Base-by-base conservation (phyloP, 2,329 filamentous ascomycete species). In the Orbilia quercus region DNA sequence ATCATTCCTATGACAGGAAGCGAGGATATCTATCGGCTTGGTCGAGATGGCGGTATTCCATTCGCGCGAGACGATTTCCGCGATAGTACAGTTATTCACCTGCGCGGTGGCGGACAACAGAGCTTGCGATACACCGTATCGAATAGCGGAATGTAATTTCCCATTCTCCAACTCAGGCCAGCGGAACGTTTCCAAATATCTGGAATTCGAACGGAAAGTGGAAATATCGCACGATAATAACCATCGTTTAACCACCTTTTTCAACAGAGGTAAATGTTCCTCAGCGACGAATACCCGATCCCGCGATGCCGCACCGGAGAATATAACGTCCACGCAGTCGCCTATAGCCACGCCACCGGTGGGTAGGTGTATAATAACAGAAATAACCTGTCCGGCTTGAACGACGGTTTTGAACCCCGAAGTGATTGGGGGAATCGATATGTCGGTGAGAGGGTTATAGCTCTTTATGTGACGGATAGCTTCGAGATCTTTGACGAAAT, bases 271-370 rank as follows among this genome's bases (percentile, higher is more conserved):
- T 11, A 75, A 53, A 47, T 76, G 74, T 5, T 76, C 65, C 40
- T 67, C 64, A 4, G 75, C 69, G 18, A 67, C 25, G 42, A 76
- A 76, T 11, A 75, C 50, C 12, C 74, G 65, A 40, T 75, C 75
- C 22, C 75, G 69, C 12, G 75, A 75, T 9, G 74, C 75, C 9
- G 73, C 75, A 12, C 75, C 74, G n/a, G 75, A 76, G 38, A 76
- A 76, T 38, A 76, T 76, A 34, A 76, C 74, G 54, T 75, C 75
- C 23, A 74, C 75, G n/a, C 75, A 75, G 42, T 76, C 75, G 1
- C 75, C 75, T 6, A 76, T 55, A 12, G 74, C 75, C 14, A 65
- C 14, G 16, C 42, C 47, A 23, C 70, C 65, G 20, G 63, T 57
- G 12, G 75, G 75, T 0, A 76, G 60, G 36, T 75, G 64, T 6